These are phyloP conservation scores for Zoysia japonica DNA, from an alignment of 176 grass and related monocot genomes.

Conservation along the genomic window DNA sequence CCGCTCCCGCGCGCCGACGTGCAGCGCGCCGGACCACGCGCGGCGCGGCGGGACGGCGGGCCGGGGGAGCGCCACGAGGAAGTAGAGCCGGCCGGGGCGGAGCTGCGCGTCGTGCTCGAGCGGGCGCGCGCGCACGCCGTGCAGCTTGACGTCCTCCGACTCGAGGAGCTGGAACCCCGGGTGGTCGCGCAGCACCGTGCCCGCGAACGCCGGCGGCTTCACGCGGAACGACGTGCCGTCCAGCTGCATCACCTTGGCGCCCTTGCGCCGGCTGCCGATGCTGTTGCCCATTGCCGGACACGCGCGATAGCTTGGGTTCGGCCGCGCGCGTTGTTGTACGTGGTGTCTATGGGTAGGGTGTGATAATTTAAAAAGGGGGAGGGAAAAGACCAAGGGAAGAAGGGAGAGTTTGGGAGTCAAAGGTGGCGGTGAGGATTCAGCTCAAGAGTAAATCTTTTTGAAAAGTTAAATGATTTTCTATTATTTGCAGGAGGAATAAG, in stretches of 20 bases:
- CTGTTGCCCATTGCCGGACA: constrained; percentile 63
- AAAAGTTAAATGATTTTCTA: not conserved
- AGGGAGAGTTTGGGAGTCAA: constrained; percentile 40
- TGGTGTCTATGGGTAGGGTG: not conserved
- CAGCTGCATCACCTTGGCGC: constrained; percentile 86
- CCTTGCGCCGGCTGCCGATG: constrained; percentile 62
- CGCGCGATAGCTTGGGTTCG: not conserved
- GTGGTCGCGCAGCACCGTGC: constrained; percentile 58
- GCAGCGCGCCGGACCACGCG: too few relatives aligned
- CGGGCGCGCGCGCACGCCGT: constrained; percentile 61
- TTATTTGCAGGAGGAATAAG: not conserved
- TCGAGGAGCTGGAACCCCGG: constrained; percentile 68
- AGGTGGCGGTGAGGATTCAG: constrained; percentile 25
- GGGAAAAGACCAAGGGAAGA: not conserved
- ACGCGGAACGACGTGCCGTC: constrained; percentile 77
- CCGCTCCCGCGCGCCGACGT: constrained; percentile 69
- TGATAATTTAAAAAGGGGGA: constrained; percentile 45
- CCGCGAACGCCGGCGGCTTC: constrained; percentile 60
- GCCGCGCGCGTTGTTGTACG: too few relatives aligned
- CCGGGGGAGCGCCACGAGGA: constrained; percentile 72
- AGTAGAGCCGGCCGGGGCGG: constrained; percentile 67
- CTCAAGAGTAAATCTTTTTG: constrained; percentile 9
- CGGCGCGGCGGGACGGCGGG: too few relatives aligned
- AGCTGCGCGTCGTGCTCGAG: constrained; percentile 53
- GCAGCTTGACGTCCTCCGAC: constrained; percentile 69